Base-by-base conservation (phyloP, 768 basidiomycete species). In the Megacollybia marginata region DNA sequence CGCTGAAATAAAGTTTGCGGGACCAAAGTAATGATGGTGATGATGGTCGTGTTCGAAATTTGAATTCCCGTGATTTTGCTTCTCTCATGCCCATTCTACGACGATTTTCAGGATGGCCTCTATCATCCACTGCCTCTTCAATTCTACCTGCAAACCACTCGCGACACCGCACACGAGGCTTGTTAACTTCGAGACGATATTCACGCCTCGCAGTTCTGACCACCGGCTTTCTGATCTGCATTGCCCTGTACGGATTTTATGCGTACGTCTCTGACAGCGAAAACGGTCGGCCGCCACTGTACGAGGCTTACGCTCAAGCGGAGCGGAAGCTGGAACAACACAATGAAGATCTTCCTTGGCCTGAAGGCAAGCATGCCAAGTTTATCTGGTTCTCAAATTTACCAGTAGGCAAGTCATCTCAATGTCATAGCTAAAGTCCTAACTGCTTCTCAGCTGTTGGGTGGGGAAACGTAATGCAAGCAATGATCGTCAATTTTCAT, bases 401-500 rank as follows among this genome's bases (percentile, higher is more conserved):
- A 28, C 23, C 23, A 28, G 23, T 28, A 2, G 23, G 23, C 6
- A 28, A 2, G 23, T 28, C 23, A 28, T 28, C 6, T 28, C 23
- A 28, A 28, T 28, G 23, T 28, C 77, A 81, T 55, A 72, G 67
- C 13, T 60, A 58, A 5, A 59, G 75, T 71, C 6, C 69, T 66
- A 1, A n/a, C 19, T 20, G 7, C 10, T 51, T 9, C 12, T 38
- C 43, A 78, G 78, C 57, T 9, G 68, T 72, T 40, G 83, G 82
- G 3, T 83, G 79, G 79, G 82, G 81, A 2, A 85, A 85, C 48
- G 69, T 62, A 9, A 66, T 83, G 68, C 78, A 84, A 52, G 81
- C 82, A 51, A 70, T 79, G 50, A 47, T 83, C 4, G 55, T 82
- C 44, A 73, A 76, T 44, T 69, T 78, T 0, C 65, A 76, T 42